A percentile compares a stretch with the other conserved stretches of the same genome.
Conservation (phyloP, 345 rosid species). For the Euphorbia lathyris region DNA sequence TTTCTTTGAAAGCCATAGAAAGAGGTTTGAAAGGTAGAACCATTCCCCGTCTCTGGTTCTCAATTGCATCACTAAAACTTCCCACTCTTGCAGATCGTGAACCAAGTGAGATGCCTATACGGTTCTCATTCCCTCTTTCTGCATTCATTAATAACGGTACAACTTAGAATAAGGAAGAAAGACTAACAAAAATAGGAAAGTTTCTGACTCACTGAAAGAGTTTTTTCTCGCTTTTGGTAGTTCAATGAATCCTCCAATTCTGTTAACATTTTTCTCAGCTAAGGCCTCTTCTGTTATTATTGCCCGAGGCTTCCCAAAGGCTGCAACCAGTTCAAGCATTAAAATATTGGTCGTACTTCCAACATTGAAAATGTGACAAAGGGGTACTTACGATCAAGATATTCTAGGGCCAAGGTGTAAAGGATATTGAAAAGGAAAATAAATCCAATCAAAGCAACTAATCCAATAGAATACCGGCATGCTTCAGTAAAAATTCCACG, state of each 20-base stretch:
- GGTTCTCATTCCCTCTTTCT: background rate
- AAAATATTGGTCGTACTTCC: slow-evolving; percentile 1
- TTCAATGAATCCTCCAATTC: slow-evolving; percentile 30
- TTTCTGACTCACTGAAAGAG: background rate
- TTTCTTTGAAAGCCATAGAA: slow-evolving; percentile 52
- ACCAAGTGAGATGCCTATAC: too few relatives aligned
- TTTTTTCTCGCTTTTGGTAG: slow-evolving; percentile 19
- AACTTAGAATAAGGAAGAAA: background rate
- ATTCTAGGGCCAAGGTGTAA: slow-evolving; percentile 59
- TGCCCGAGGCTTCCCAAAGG: slow-evolving; percentile 48
- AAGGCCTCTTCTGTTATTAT: slow-evolving; percentile 35
- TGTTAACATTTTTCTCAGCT: slow-evolving; percentile 15
- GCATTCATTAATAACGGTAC: background rate
- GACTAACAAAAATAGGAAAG: background rate
- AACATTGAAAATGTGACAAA: slow-evolving; percentile 8
- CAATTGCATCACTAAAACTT: slow-evolving; percentile 4
- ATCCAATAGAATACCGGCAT: slow-evolving; percentile 84
- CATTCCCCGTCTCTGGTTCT: slow-evolving; percentile 41
- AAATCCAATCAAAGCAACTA: slow-evolving; percentile 61
- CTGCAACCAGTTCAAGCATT: slow-evolving; percentile 30
- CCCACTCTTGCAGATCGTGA: too few relatives aligned
- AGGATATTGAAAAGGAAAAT: slow-evolving; percentile 57
- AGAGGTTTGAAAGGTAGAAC: slow-evolving; percentile 67
- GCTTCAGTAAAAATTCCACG: slow-evolving; percentile 70
- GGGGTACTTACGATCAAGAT: slow-evolving; percentile 60